Evolutionary conservation across 306 rosid species (phyloP).

Genomic region (Elaeagnus macrophylla): DNA sequence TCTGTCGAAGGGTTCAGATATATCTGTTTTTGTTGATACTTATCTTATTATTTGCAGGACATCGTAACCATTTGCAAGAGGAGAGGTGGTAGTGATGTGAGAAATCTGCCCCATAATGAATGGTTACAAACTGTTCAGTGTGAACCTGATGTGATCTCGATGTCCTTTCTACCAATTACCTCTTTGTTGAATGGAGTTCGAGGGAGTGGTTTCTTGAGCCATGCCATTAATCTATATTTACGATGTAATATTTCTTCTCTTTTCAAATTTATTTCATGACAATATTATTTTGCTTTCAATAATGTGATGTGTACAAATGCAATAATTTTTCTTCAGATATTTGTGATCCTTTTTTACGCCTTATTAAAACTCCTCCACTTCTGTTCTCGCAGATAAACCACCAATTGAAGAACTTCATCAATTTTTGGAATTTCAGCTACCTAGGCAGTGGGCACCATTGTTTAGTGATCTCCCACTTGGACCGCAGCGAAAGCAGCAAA

Average conservation of each 20-base stretch:
- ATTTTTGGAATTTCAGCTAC: slow-evolving; percentile 95
- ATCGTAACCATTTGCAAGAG: slow-evolving; percentile 61
- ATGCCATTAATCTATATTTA: slow-evolving; percentile 91
- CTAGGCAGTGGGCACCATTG: slow-evolving; percentile 98
- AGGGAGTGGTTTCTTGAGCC: slow-evolving; percentile 97
- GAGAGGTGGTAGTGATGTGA: slow-evolving; percentile 75
- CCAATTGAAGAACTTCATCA: slow-evolving; percentile 92
- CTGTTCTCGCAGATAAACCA: slow-evolving; percentile 70
- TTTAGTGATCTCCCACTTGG: slow-evolving; percentile 98
- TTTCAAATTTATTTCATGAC: slow-evolving; percentile 1
- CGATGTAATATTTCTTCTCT: slow-evolving; percentile 52
- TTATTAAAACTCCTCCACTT: slow-evolving; percentile 8
- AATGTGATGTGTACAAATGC: too few relatives aligned
- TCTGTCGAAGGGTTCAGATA: slow-evolving; percentile 1
- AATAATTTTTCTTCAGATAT: too few relatives aligned
- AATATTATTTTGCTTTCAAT: neutral
- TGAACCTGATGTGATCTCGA: slow-evolving; percentile 88
- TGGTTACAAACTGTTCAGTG: slow-evolving; percentile 85
- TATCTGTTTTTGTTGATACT: neutral
- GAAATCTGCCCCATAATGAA: slow-evolving; percentile 51
- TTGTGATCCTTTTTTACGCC: too few relatives aligned
- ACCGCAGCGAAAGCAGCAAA: slow-evolving; percentile 75
- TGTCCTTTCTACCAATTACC: slow-evolving; percentile 90
- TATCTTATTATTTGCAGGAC: slow-evolving; percentile 44
- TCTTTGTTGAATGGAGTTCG: slow-evolving; percentile 90